These are phyloP conservation scores for Rhizopus arrhizus DNA, from an alignment of 371 early-diverging fungal species.

Conservation along the genomic window DNA sequence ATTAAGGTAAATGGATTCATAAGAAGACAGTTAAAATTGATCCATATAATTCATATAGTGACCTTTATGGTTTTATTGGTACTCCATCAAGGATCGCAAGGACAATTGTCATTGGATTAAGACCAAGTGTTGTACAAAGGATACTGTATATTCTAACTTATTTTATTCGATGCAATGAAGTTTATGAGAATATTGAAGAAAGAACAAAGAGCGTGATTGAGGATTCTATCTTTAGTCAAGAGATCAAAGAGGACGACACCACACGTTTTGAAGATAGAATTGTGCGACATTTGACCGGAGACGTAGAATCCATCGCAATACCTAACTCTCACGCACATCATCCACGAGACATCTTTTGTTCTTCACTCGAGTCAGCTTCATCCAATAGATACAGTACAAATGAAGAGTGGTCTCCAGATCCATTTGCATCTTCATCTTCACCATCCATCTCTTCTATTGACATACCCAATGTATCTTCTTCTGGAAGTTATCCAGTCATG, in stretches of 20 bases:
- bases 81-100: constrained; percentile 55
- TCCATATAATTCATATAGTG: constrained; percentile 33
- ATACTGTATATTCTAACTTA: constrained; percentile 63
- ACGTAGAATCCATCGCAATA: constrained; percentile 51
- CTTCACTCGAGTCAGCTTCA: constrained; percentile 21
- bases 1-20: constrained; percentile 41
- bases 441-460: constrained; percentile 8
- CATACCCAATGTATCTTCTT: constrained; percentile 22
- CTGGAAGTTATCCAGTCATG: constrained; percentile 36
- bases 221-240: constrained; percentile 38
- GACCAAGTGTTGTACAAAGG: constrained; percentile 55
- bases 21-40: background rate
- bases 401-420: constrained; percentile 27
- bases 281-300: constrained; percentile 47
- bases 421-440: constrained; percentile 14
- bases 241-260: constrained; percentile 31
- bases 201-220: constrained; percentile 14
- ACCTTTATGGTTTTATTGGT: constrained; percentile 66
- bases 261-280: constrained; percentile 45
- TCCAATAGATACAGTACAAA: constrained; percentile 15
- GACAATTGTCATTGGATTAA: constrained; percentile 62
- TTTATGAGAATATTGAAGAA: constrained; percentile 57
- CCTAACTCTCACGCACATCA: constrained; percentile 20
- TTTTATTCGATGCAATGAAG: constrained; percentile 69
- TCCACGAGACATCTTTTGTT: constrained; percentile 4